Evolutionary conservation across 2,329 filamentous ascomycete species (phyloP).

Genomic region (Xylariomycetidae sp.): DNA sequence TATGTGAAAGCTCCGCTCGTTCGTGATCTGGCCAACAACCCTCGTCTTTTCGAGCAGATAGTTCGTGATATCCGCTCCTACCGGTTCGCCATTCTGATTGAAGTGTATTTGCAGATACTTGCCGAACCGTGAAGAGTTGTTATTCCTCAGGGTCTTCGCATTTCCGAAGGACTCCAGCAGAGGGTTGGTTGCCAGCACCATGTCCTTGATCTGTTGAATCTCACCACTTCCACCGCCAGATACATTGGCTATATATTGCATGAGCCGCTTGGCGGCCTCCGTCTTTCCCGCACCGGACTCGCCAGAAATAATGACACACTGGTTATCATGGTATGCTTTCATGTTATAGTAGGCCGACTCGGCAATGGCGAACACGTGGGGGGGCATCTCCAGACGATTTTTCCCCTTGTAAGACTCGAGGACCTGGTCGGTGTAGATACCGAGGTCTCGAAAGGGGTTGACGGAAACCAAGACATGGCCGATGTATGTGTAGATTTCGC

Average conservation of each 20-base stretch:
- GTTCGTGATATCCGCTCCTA: slow-evolving; percentile 97
- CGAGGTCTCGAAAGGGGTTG: slow-evolving; percentile 94
- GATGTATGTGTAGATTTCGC: slow-evolving; percentile 99
- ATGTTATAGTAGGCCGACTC: slow-evolving; percentile 98
- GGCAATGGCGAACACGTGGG: slow-evolving; percentile 96
- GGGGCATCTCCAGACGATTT: slow-evolving; percentile 90
- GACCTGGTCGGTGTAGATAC: slow-evolving; percentile 94
- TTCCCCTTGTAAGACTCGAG: slow-evolving; percentile 93
- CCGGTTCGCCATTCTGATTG: slow-evolving; percentile 83
- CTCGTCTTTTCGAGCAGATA: slow-evolving; percentile 93
- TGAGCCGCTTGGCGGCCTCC: slow-evolving; percentile 95
- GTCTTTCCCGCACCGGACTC: slow-evolving; percentile 98
- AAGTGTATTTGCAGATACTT: slow-evolving; percentile 98
- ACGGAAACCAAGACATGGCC: slow-evolving; percentile 99
- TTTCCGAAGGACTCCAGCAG: slow-evolving; percentile 97
- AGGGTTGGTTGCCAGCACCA: slow-evolving; percentile 97
- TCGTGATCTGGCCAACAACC: slow-evolving; percentile 89
- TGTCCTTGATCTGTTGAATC: slow-evolving; percentile 97
- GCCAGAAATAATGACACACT: slow-evolving; percentile 98
- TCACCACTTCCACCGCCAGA: slow-evolving; percentile 80
- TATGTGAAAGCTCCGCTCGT: slow-evolving; percentile 98
- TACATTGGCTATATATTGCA: slow-evolving; percentile 99
- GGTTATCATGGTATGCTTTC: slow-evolving; percentile 98
- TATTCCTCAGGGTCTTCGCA: slow-evolving; percentile 95
- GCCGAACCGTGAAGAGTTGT: slow-evolving; percentile 97